Evolutionary conservation across 306 rosid genomes (phyloP).

Genomic region (Cucumis melo): DNA sequence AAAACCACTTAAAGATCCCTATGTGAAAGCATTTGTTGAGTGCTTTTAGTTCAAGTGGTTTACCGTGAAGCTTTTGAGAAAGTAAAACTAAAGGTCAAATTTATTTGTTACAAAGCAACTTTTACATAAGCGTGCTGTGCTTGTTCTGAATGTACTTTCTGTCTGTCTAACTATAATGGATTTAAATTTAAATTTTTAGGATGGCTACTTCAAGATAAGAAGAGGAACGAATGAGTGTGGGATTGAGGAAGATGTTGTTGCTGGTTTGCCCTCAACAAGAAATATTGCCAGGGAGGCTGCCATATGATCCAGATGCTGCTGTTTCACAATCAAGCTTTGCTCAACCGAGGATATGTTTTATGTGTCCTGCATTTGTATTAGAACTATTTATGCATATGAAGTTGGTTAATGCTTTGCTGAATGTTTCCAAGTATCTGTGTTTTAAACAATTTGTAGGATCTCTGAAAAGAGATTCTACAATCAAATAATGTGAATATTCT

Average conservation of each 20-base stretch:
- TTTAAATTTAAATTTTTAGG: conserved; percentile 31
- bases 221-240: conserved; percentile 93
- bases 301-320: conserved; percentile 18
- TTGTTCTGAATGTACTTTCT: background rate
- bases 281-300: conserved; percentile 35
- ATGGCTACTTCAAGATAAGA: conserved; percentile 87
- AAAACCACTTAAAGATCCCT: background rate
- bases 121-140: background rate
- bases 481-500: background rate
- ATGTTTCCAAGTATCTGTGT: background rate
- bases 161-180: background rate
- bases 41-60: background rate
- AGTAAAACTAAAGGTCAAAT: background rate
- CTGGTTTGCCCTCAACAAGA: conserved; percentile 74
- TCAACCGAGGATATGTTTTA: background rate
- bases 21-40: background rate
- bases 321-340: background rate
- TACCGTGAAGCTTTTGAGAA: background rate
- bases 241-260: conserved; percentile 65
- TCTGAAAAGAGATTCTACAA: background rate
- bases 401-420: background rate
- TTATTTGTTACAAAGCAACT: background rate
- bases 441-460: background rate
- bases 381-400: background rate
- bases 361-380: background rate